Percentiles rank a stretch among this genome's conserved stretches.
Conservation (phyloP, 2,329 filamentous ascomycete genomes). For the Endocalyx cinctus region DNA sequence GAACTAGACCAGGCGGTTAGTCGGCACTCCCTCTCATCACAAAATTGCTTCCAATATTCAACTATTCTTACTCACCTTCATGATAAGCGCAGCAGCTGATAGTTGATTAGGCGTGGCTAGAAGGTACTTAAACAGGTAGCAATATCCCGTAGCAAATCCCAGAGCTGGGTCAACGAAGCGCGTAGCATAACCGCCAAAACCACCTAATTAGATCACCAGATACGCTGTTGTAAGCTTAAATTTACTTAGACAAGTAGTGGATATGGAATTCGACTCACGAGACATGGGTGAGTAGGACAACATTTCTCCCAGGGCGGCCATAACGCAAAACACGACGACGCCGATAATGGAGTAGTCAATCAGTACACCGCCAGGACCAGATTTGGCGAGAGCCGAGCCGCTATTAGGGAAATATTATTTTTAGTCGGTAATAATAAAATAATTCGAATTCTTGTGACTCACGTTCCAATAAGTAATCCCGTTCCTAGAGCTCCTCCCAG, state of each 20-base stretch:
- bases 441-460: too few relatives aligned
- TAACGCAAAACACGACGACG: conserved; percentile 28
- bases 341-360: conserved; percentile 36
- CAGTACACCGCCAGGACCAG: conserved; percentile 38
- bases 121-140: conserved; percentile 4
- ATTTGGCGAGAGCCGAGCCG: conserved; percentile 36
- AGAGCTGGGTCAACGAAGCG: conserved; percentile 5
- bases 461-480: conserved; percentile 45
- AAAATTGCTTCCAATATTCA: conserved; percentile 67
- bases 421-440: too few relatives aligned
- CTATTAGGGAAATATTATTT: too few relatives aligned
- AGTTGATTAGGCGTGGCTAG: conserved; percentile 1
- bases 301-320: conserved; percentile 12
- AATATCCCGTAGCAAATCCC: conserved; percentile 4
- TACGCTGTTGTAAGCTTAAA: too few relatives aligned
- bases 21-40: too few relatives aligned
- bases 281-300: conserved; percentile 2
- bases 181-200: conserved; percentile 1
- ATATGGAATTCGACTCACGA: too few relatives aligned
- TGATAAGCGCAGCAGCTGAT: background rate
- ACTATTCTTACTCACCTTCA: conserved; percentile 63
- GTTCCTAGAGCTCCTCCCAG: conserved; percentile 45
- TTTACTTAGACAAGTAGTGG: too few relatives aligned
- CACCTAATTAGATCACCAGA: too few relatives aligned
- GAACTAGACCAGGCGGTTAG: too few relatives aligned